Conservation (phyloP, 306 rosid species). For the Vigna reflexopilosa region DNA sequence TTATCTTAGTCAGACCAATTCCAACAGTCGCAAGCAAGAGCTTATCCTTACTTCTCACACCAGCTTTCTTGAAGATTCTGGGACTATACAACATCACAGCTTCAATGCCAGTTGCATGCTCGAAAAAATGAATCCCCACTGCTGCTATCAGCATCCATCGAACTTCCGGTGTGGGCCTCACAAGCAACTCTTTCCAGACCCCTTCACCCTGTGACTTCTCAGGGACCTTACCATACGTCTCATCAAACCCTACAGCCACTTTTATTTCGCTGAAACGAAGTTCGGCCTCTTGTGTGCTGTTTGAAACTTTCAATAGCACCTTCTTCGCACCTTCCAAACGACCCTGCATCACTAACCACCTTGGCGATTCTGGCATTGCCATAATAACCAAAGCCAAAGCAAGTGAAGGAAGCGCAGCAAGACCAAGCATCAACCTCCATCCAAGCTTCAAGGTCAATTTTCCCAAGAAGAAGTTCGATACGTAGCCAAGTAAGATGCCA, state of each 20-base stretch:
- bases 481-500: conserved; percentile 78
- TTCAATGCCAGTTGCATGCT: conserved; percentile 85
- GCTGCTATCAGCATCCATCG: conserved; percentile 74
- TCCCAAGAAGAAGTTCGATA: conserved; percentile 65
- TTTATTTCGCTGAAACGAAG: conserved; percentile 67
- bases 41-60: conserved; percentile 60
- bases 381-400: conserved; percentile 56
- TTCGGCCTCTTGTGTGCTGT: conserved; percentile 61
- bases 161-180: conserved; percentile 62
- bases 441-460: conserved; percentile 64
- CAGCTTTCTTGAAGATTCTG: conserved; percentile 79
- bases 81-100: conserved; percentile 83
- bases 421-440: conserved; percentile 88
- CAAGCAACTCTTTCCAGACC: conserved; percentile 71
- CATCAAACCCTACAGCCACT: conserved; percentile 60
- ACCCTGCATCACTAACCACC: conserved; percentile 86
- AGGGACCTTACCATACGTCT: conserved; percentile 13
- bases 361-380: conserved; percentile 88
- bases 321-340: conserved; percentile 58
- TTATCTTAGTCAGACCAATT: conserved; percentile 62
- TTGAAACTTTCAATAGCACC: conserved; percentile 52
- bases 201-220: conserved; percentile 44
- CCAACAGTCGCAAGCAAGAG: conserved; percentile 79
- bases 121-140: conserved; percentile 76
- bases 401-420: conserved; percentile 75